Base-by-base conservation (phyloP, 2,329 filamentous ascomycete species). In the Graphium sp. region DNA sequence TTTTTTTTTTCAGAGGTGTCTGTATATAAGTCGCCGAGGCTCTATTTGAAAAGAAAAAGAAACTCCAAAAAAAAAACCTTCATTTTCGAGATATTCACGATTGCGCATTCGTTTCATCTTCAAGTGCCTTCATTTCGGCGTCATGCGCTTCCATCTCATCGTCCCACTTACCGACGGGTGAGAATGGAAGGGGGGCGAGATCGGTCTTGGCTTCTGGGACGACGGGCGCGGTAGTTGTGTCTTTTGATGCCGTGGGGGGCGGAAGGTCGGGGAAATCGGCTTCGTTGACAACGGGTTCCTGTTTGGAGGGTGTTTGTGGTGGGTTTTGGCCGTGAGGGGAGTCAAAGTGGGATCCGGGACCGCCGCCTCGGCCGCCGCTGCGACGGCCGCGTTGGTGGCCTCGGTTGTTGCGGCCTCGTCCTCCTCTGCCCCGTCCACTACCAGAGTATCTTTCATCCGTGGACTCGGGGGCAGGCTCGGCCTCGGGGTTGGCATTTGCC, bases 121-220 rank as follows among this genome's bases (percentile, higher is more conserved):
- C n/a, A n/a, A n/a, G n/a, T n/a, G n/a, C n/a, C n/a, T n/a, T n/a
- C 23, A 16, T 22, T 17, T 24, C 18, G 24, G 26, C 29, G 17
- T 66, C 61, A 9, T 61, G 46, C 5, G 53, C 60, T 27, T 62
- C 62, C 54, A 71, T 63, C 46, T 72, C 66, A 20, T 72, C 66
- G 28, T 62, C 66, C 66, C 66, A 71, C 31, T 60, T 52, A 8
- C 49, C 56, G 7, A 58, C 55, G 12, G 56, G 40, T 1, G 48
- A 48, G 6, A 54, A 47, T 5, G 54, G 52, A 2, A 50, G 24
- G 11, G 53, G 42, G 31, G 48, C 4, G 46, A 41, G 24, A 47
- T 26, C 1, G 42, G 41, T 9, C 40, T 40, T 1, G 44, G 36
- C 7, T 41, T 39, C 6, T 38, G 36, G 8, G 39, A 11, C 18